Base-by-base conservation (phyloP, 2,329 filamentous ascomycete species). In the Ophiostoma tasmaniense region DNA sequence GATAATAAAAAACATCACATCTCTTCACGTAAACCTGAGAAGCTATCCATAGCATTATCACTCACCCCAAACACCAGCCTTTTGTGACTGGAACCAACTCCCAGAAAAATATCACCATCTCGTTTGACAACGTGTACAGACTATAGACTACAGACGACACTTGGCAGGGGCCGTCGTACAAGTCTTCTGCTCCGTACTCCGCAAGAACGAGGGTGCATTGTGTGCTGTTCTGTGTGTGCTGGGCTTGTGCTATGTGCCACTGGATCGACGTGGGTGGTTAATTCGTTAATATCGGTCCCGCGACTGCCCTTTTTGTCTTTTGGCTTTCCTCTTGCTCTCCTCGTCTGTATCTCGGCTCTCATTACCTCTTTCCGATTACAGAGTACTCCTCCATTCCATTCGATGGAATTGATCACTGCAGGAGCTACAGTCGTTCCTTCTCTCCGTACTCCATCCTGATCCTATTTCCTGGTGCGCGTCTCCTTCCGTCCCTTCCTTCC, bases 241-340 rank as follows among this genome's bases (percentile, higher is more conserved):
- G 52, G 22, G 20, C 25, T 13, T 59, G 52, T 59, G 22, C 22
- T 28, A 25, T 20, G 55, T 61, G 55, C 55, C 55, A 61, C 25
- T 61, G 55, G 25, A 30, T 64, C 20, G 64, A 28, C 20, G 68
- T 59, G 55, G 55, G 55, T 37, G 37, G 35, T 64, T 42, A 62
- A 59, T 64, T 37, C 25, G 35, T 64, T 42, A 66, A 59, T 66
- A 69, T 69, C 68, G 64, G 52, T 42, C 64, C 68, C 68, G 68
- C 68, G 35, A 61, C 25, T 55, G 50, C 50, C 50, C 22, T 55
- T 55, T 55, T 25, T 25, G 42, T 33, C 33, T 4, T 8, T 33
- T 33, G 33, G 30, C 3, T 33, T 33, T 6, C 30, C 6, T 33
- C 42, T n/a, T 20, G 14, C 8, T 2, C 11, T 11, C 22, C n/a